Conservation (phyloP, 192 early-diverging fungal genomes). For the Phlyctochytrium arcticum region DNA sequence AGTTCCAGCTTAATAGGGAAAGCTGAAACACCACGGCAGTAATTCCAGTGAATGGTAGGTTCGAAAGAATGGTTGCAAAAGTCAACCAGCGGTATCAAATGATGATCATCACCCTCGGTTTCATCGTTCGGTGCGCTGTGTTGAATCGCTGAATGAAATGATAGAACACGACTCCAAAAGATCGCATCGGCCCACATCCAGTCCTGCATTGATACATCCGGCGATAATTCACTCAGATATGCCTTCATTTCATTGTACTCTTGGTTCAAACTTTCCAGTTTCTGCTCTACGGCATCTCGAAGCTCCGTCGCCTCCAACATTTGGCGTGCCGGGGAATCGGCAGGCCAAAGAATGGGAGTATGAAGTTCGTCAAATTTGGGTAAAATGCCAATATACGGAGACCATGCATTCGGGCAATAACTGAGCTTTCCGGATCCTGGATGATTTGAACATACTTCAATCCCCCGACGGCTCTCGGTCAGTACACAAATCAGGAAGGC, state of each 20-base stretch:
- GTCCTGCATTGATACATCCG: conserved; percentile 33
- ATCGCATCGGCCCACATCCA: conserved; percentile 66
- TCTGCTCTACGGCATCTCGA: conserved; percentile 45
- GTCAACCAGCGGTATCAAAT: conserved; percentile 66
- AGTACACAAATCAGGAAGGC: no score
- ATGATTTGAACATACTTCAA: no score
- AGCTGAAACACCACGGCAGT: conserved; percentile 19
- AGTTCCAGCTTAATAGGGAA: conserved; percentile 18
- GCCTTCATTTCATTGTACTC: conserved; percentile 40
- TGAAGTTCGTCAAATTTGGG: conserved; percentile 41
- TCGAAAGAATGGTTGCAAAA: conserved; percentile 64
- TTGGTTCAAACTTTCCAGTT: conserved; percentile 37
- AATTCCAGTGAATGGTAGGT: conserved; percentile 58
- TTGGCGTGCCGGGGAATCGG: conserved; percentile 21
- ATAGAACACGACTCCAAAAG: conserved; percentile 68
- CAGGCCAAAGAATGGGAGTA: conserved; percentile 38
- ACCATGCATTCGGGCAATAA: no score
- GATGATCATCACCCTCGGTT: conserved; percentile 34
- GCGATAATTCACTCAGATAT: background rate
- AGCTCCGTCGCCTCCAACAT: conserved; percentile 55
- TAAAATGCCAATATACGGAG: conserved; percentile 54
- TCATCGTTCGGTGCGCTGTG: background rate
- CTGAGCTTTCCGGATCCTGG: no score
- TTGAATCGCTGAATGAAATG: conserved; percentile 34
- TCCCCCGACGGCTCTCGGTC: no score